Conservation (phyloP, 1,284 basidiomycete species). For the Austroboletus novae-zelandiae region DNA sequence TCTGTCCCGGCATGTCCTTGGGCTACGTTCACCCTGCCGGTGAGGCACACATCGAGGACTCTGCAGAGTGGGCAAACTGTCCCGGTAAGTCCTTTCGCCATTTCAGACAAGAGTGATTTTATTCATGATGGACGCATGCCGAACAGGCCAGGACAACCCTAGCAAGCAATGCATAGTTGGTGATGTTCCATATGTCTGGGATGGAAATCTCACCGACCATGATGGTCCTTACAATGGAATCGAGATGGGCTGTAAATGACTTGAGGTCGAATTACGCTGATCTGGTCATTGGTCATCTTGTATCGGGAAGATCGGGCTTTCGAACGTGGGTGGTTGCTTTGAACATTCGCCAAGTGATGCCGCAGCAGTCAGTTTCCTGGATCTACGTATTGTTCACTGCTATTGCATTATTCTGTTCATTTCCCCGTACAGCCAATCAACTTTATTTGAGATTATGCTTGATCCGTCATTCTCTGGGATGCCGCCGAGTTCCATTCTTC, state of each 20-base stretch:
- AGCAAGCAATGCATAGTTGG: constrained; percentile 52
- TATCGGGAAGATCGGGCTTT: too few relatives aligned
- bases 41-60: constrained; percentile 56
- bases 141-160: constrained; percentile 44
- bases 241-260: not conserved
- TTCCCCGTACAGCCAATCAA: too few relatives aligned
- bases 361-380: too few relatives aligned
- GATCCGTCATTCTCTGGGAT: too few relatives aligned
- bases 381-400: too few relatives aligned
- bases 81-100: constrained; percentile 34
- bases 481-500: too few relatives aligned
- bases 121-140: not conserved
- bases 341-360: too few relatives aligned
- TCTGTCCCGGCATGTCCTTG: constrained; percentile 47
- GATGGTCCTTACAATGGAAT: constrained; percentile 60
- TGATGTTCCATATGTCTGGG: constrained; percentile 53
- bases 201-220: constrained; percentile 47
- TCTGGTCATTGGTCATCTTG: too few relatives aligned
- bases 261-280: too few relatives aligned
- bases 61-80: constrained; percentile 46
- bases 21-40: constrained; percentile 57
- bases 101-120: not conserved
- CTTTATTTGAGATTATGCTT: too few relatives aligned
- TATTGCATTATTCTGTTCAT: too few relatives aligned
- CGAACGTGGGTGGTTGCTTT: too few relatives aligned